Evolutionary conservation across 768 basidiomycete species (phyloP).

Genomic region (Lentinula lateritia): DNA sequence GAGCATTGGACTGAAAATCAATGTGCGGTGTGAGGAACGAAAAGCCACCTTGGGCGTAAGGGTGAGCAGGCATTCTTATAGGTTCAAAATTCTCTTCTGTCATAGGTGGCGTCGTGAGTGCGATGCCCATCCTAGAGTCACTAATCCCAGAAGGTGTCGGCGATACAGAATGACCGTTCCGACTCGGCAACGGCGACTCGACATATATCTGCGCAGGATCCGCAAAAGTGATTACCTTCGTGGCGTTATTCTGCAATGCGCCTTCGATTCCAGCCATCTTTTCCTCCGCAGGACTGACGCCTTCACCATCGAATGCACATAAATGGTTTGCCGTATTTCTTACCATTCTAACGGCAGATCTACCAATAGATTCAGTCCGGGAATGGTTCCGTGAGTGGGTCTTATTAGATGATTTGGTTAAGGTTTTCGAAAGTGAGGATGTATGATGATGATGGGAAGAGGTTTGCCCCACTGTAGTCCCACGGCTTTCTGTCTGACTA

Average conservation of each 20-base stretch:
- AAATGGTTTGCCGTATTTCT: conserved; percentile 22
- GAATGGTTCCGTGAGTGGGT: conserved; percentile 28
- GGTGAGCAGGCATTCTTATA: conserved; percentile 36
- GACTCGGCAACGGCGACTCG: conserved; percentile 13
- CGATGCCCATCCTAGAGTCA: conserved; percentile 29
- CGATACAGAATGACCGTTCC: conserved; percentile 14
- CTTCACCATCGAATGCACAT: conserved; percentile 17
- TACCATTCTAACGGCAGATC: conserved; percentile 32
- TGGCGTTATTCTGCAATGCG: conserved; percentile 32
- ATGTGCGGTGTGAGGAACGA: conserved; percentile 17
- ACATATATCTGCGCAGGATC: conserved; percentile 34
- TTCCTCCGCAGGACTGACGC: conserved; percentile 15
- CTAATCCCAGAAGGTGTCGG: conserved; percentile 24
- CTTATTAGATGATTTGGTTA: background rate
- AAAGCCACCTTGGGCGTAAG: conserved; percentile 42
- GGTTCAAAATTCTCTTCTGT: conserved; percentile 22
- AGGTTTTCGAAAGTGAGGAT: conserved; percentile 5
- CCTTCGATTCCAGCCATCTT: conserved; percentile 26
- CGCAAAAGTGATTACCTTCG: conserved; percentile 34
- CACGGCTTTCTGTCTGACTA: conserved; percentile 13
- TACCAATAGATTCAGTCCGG: conserved; percentile 37
- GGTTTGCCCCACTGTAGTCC: conserved; percentile 16
- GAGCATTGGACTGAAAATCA: conserved; percentile 24
- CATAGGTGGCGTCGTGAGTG: conserved; percentile 28
- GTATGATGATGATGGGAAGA: conserved; percentile 28